Percentiles rank a stretch among this genome's conserved stretches.
phyloP scores from a whole-genome alignment of 192 early-diverging fungal species.

The Coemansia sp. region DNA sequence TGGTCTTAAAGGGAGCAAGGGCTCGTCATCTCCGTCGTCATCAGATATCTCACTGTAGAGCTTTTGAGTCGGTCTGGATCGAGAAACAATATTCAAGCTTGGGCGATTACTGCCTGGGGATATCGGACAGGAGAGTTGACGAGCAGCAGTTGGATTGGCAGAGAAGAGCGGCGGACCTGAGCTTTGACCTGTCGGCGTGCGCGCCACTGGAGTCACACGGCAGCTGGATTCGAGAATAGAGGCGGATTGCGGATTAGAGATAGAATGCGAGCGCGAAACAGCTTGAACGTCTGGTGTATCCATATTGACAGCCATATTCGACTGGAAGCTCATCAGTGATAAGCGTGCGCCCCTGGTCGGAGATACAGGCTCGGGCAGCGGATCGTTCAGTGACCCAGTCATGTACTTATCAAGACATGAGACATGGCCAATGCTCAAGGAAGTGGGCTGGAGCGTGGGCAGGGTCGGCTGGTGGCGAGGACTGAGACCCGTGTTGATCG shows the following conservation, averaged over 20 bases:
- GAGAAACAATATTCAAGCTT: constrained; percentile 31
- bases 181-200: constrained; percentile 24
- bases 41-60: background rate
- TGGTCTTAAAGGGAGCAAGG: background rate
- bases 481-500: constrained; percentile 22
- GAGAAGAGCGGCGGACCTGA: constrained; percentile 20
- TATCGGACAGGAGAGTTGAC: constrained; percentile 7
- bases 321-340: constrained; percentile 45
- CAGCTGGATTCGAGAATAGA: constrained; percentile 22
- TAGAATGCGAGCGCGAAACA: constrained; percentile 32
- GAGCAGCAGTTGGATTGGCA: constrained; percentile 13
- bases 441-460: background rate
- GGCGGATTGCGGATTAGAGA: constrained; percentile 37
- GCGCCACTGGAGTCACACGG: constrained; percentile 20
- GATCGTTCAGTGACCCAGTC: constrained; percentile 12
- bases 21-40: constrained; percentile 9
- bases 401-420: constrained; percentile 27
- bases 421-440: constrained; percentile 1
- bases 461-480: constrained; percentile 5
- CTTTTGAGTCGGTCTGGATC: background rate
- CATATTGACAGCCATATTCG: constrained; percentile 43
- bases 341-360: constrained; percentile 24
- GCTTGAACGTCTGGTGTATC: constrained; percentile 12
- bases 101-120: constrained; percentile 13
- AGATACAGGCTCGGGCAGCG: constrained; percentile 24